Evolutionary conservation across 352 stramenopile species (phyloP).

Genomic region (Globisporangium sylvaticum): DNA sequence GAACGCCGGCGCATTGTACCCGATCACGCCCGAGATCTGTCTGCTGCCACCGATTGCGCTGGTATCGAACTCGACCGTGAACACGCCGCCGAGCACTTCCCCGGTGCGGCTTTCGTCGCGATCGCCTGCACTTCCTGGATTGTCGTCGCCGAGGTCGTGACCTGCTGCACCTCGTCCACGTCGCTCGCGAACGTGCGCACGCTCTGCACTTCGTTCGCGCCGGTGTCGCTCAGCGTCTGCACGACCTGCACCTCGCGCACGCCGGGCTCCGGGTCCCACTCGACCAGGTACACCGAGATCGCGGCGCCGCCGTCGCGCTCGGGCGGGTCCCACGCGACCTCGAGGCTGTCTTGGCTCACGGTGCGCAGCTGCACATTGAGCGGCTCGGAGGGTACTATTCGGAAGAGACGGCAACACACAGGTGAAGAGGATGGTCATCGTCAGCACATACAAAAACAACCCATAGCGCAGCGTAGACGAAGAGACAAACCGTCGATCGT

Average conservation of each 20-base stretch:
- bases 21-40: conserved; percentile 91
- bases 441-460: not conserved
- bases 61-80: conserved; percentile 91
- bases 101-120: conserved; percentile 81
- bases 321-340: conserved; percentile 73
- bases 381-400: conserved; percentile 37
- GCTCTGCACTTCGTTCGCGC: conserved; percentile 92
- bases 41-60: conserved; percentile 76
- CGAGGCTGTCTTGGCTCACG: conserved; percentile 67
- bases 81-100: conserved; percentile 83
- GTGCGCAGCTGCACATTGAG: conserved; percentile 60
- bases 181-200: conserved; percentile 83
- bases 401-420: not conserved
- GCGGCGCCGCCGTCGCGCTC: conserved; percentile 66
- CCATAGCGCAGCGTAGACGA: not conserved
- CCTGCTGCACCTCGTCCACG: conserved; percentile 88
- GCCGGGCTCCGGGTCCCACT: conserved; percentile 91
- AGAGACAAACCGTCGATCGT: not conserved
- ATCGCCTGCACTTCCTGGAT: conserved; percentile 79
- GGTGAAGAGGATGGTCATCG: not conserved
- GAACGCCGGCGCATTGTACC: conserved; percentile 61
- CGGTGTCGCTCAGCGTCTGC: conserved; percentile 72
- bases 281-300: conserved; percentile 77
- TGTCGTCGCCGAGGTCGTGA: conserved; percentile 68
- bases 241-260: conserved; percentile 88